phyloP scores from a whole-genome alignment of 441 rosid species.

The Populus tomentosa region DNA sequence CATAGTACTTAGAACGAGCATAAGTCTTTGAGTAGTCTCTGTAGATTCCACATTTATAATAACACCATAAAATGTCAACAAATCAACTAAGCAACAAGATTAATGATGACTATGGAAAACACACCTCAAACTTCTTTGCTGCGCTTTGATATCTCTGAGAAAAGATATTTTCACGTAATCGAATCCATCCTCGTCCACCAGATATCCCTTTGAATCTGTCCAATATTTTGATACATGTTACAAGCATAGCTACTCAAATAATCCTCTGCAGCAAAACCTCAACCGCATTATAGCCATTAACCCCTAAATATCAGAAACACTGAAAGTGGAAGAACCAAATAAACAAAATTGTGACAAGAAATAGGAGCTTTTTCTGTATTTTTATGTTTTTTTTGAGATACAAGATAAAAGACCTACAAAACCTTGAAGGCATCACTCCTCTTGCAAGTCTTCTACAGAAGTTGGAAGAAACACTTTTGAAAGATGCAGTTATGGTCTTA shows the following conservation, averaged over 20 bases:
- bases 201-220: slow-evolving; percentile 91
- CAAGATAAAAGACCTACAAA: background rate
- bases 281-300: background rate
- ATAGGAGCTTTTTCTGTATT: background rate
- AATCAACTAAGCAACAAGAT: background rate
- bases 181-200: slow-evolving; percentile 97
- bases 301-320: background rate
- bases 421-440: background rate
- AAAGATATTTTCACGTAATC: slow-evolving; percentile 93
- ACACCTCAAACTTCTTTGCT: slow-evolving; percentile 95
- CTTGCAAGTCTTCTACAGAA: slow-evolving; percentile 1
- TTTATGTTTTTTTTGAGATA: background rate
- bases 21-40: slow-evolving; percentile 98
- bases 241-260: background rate
- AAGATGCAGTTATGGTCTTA: background rate
- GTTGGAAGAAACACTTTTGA: background rate
- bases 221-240: slow-evolving; percentile 19
- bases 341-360: background rate
- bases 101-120: slow-evolving; percentile 3
- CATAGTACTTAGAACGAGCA: slow-evolving; percentile 92
- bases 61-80: slow-evolving; percentile 7
- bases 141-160: slow-evolving; percentile 92
- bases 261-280: background rate
- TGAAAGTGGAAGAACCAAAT: background rate
- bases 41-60: slow-evolving; percentile 29